phyloP scores from a whole-genome alignment of 2,329 filamentous ascomycete genomes.

The Colletotrichum paranaense region DNA sequence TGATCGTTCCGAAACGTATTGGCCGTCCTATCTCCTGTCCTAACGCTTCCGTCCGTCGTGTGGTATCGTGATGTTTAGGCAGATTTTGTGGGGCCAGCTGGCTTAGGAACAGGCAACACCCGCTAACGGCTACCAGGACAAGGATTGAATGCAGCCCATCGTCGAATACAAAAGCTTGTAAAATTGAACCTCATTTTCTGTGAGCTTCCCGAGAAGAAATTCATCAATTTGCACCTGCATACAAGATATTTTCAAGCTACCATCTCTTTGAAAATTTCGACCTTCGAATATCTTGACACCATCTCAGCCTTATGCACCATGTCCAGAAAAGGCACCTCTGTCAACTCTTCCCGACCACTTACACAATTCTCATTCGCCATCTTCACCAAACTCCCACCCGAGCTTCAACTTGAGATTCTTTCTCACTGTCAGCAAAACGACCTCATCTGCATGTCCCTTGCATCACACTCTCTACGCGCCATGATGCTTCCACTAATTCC shows the following conservation, averaged over 20 bases:
- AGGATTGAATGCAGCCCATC: not conserved
- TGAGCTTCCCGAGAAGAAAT: not conserved
- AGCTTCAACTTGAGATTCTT: not conserved
- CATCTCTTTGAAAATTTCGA: too few relatives aligned
- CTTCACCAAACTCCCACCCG: not conserved
- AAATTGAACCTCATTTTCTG: not conserved
- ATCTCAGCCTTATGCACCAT: not conserved
- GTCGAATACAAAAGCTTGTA: not conserved
- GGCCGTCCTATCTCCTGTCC: not conserved
- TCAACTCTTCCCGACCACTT: not conserved
- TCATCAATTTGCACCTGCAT: too few relatives aligned
- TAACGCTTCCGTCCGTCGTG: not conserved
- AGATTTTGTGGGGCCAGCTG: not conserved
- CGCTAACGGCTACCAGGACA: not conserved
- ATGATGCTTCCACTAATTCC: not conserved
- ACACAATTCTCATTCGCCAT: not conserved
- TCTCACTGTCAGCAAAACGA: not conserved
- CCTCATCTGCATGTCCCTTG: slow-evolving; percentile 16
- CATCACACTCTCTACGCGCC: not conserved
- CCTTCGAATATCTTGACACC: not conserved
- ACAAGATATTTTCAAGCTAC: not conserved
- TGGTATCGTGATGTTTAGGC: not conserved
- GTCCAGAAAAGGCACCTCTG: not conserved
- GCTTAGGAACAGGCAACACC: not conserved
- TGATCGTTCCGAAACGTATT: not conserved